phyloP scores from a whole-genome alignment of 345 rosid genomes.

The Moricandia moricandioides region DNA sequence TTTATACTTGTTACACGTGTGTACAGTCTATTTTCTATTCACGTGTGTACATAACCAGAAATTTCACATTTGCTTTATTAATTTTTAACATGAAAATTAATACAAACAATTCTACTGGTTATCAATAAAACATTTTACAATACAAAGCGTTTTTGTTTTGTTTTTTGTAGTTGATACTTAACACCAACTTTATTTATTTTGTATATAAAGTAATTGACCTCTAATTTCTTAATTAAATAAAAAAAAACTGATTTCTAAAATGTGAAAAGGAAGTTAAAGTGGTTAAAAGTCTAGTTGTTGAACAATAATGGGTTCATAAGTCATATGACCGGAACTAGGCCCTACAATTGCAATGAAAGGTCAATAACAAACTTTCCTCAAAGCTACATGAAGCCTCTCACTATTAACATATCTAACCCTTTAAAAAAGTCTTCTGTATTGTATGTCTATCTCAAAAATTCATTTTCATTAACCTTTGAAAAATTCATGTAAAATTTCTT shows the following conservation, averaged over 20 bases:
- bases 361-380: slow-evolving; percentile 36
- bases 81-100: background rate
- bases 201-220: background rate
- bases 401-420: slow-evolving; percentile 20
- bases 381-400: slow-evolving; percentile 21
- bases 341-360: slow-evolving; percentile 39
- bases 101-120: background rate
- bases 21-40: background rate
- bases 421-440: slow-evolving; percentile 4
- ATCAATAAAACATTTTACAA: background rate
- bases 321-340: slow-evolving; percentile 33
- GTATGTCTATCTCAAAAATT: slow-evolving; percentile 23
- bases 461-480: slow-evolving; percentile 24
- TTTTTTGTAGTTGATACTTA: background rate
- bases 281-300: slow-evolving; percentile 41
- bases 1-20: slow-evolving; percentile 11
- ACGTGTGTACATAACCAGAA: slow-evolving; percentile 28
- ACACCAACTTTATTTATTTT: background rate
- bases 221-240: background rate
- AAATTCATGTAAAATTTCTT: slow-evolving; percentile 28
- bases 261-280: slow-evolving; percentile 39
- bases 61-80: slow-evolving; percentile 2
- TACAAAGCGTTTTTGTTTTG: background rate
- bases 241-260: slow-evolving; percentile 7
- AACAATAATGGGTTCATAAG: slow-evolving; percentile 38